A percentile compares a stretch with the other conserved stretches of the same genome.
phyloP scores from a whole-genome alignment of 2,329 filamentous ascomycete genomes.

The Volutella citrinella region DNA sequence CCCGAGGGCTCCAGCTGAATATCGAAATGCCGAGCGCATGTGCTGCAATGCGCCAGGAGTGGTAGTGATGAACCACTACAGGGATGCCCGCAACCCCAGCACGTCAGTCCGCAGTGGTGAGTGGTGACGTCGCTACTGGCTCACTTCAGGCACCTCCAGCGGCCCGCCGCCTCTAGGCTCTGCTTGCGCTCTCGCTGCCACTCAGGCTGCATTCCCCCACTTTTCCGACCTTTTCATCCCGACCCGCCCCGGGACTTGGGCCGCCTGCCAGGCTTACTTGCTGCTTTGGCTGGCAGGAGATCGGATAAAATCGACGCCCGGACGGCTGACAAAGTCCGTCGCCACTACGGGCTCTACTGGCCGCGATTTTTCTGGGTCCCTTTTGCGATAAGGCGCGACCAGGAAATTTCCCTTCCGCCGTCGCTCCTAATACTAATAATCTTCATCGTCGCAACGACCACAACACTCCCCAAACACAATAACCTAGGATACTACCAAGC shows the following conservation, averaged over 20 bases:
- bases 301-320: conserved; percentile 6
- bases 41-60: conserved; percentile 15
- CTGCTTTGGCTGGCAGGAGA: conserved; percentile 6
- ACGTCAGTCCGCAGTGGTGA: no score
- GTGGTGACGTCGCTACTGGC: conserved; percentile 27
- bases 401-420: conserved; percentile 1
- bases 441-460: no score
- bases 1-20: no score
- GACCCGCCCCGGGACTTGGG: no score
- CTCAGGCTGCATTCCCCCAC: no score
- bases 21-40: conserved; percentile 12
- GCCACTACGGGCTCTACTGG: conserved; percentile 12
- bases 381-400: background rate
- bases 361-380: conserved; percentile 5
- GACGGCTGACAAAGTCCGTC: conserved; percentile 3
- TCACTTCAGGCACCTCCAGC: background rate
- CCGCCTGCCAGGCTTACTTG: no score
- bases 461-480: conserved; percentile 3
- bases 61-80: conserved; percentile 13
- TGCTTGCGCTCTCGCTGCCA: no score
- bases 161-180: no score
- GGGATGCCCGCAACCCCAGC: conserved; percentile 16
- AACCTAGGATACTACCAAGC: no score
- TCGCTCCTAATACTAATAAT: background rate
- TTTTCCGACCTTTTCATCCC: no score